phyloP scores from a whole-genome alignment of 805 yeast species.

The Teunomyces lycoperdinae region DNA sequence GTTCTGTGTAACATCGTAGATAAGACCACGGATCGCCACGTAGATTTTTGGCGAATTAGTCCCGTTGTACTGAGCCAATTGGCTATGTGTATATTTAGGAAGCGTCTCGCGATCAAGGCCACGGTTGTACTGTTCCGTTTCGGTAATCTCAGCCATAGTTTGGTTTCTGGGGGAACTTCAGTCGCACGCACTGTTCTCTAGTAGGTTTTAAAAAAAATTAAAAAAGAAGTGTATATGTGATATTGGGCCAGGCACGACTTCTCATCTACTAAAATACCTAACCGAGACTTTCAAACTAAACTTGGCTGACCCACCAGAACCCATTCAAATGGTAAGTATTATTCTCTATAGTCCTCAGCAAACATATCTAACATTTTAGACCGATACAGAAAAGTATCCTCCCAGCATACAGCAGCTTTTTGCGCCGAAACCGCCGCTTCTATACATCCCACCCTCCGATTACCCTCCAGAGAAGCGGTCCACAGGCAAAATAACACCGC shows the following conservation, averaged over 20 bases:
- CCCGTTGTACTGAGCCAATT: conserved; percentile 35
- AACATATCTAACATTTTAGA: not conserved
- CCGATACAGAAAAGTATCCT: conserved; percentile 28
- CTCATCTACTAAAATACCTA: too few species aligned
- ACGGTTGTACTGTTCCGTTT: conserved; percentile 29
- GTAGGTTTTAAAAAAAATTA: not conserved
- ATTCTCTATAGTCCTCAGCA: too few species aligned
- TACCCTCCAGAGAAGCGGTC: conserved; percentile 45
- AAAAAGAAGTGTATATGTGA: not conserved
- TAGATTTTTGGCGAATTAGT: conserved; percentile 42
- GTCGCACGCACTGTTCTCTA: too few species aligned
- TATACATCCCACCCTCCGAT: conserved; percentile 48
- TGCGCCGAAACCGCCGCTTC: conserved; percentile 56
- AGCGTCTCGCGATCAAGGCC: conserved; percentile 27
- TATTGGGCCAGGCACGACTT: too few species aligned
- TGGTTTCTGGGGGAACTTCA: too few species aligned
- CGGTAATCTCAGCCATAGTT: conserved; percentile 13
- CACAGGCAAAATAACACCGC: conserved; percentile 47
- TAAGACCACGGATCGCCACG: conserved; percentile 71
- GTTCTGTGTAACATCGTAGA: conserved; percentile 76
- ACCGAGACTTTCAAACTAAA: too few species aligned
- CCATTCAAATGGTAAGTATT: too few species aligned
- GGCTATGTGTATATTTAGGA: conserved; percentile 32
- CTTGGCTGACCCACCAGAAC: too few species aligned
- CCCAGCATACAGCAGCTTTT: conserved; percentile 49